Evolutionary conservation across 2,329 filamentous ascomycete genomes (phyloP).

Genomic region (Dryadomyces sulphureus): DNA sequence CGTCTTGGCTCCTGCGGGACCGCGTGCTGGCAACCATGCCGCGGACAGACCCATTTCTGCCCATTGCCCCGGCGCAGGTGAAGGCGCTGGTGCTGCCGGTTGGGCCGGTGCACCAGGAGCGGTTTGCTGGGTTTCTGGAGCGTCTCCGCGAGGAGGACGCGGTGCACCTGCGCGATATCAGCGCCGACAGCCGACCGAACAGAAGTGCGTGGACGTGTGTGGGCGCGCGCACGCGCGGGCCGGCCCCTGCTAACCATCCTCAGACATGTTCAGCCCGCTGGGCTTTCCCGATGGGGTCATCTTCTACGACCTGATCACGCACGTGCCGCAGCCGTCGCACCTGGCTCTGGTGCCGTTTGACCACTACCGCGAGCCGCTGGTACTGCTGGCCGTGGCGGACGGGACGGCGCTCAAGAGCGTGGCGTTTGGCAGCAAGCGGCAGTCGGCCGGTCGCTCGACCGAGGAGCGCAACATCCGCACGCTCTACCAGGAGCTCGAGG

Average conservation of each 20-base stretch:
- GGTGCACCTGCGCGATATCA: slow-evolving; percentile 74
- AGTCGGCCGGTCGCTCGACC: slow-evolving; percentile 36
- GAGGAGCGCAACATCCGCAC: slow-evolving; percentile 42
- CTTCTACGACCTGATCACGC: slow-evolving; percentile 75
- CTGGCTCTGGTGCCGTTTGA: slow-evolving; percentile 78
- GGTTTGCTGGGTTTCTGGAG: slow-evolving; percentile 66
- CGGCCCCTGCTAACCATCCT: neutral
- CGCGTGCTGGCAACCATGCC: slow-evolving; percentile 7
- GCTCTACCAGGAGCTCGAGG: slow-evolving; percentile 53
- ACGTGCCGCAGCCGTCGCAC: slow-evolving; percentile 66
- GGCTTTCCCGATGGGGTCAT: slow-evolving; percentile 77
- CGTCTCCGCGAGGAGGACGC: slow-evolving; percentile 67
- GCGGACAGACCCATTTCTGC: slow-evolving; percentile 66
- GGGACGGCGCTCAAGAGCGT: slow-evolving; percentile 50
- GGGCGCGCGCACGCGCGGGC: neutral
- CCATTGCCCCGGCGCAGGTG: slow-evolving; percentile 81
- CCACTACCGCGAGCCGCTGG: slow-evolving; percentile 69
- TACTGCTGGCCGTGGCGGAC: slow-evolving; percentile 75
- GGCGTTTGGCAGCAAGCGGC: slow-evolving; percentile 34
- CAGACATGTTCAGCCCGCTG: slow-evolving; percentile 87
- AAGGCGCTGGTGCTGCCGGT: slow-evolving; percentile 76
- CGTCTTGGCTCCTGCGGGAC: neutral
- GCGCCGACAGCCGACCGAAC: slow-evolving; percentile 68
- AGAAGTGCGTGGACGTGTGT: slow-evolving; percentile 45
- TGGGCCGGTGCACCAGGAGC: slow-evolving; percentile 68